Evolutionary conservation across 2,329 filamentous ascomycete species (phyloP), one percentile per base, ranked within the genome.

Genomic region (Neopestalotiopsis rosae): DNA sequence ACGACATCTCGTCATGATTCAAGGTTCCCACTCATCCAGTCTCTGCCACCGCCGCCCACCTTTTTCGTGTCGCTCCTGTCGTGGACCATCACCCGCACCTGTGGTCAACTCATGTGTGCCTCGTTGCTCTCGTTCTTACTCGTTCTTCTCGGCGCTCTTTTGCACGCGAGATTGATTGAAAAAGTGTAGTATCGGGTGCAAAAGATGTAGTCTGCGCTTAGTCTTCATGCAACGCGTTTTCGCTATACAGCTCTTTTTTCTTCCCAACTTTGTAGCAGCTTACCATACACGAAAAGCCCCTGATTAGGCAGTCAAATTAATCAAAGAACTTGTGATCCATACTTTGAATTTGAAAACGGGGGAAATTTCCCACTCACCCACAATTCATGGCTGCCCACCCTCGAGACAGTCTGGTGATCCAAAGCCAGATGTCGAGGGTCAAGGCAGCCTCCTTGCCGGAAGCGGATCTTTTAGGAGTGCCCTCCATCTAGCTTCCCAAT

Each of bases 1-100:
- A 61, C 56, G 59, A 62, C 59, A 34, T 62, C 59, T 62, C 59
- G 59, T 62, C 59, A 62, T 62, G 28, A 34, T 65, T 69, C 40
- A 20, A 57, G 34, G 28, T n/a, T 38, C 17, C 52, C 34, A 28
- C 58, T 28, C 62, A n/a, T 56, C 40, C 28, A 28, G 24, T 28
- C 24, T 28, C 24, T 28, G 24, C 24, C 24, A 4, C 24, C 24
- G 24, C 24, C 24, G 24, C 38, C 61, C 62, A 42, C 67, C 32
- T 45, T 61, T 59, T 64, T 20, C 58, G 32, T 58, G 45, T 64
- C 64, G 67, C 20, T 34, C 13, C 45, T 45, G 59, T 42, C 28
- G 32, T 30, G 17, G 59, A 38, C 20, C 34, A 62, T 20, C 12
- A 13, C 34, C n/a, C 17, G 32, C 59, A 17, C 30, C 34, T 40